These are phyloP conservation scores for Aspergillus phoenicis DNA, from an alignment of 2,329 filamentous ascomycete genomes.

Conservation along the genomic window DNA sequence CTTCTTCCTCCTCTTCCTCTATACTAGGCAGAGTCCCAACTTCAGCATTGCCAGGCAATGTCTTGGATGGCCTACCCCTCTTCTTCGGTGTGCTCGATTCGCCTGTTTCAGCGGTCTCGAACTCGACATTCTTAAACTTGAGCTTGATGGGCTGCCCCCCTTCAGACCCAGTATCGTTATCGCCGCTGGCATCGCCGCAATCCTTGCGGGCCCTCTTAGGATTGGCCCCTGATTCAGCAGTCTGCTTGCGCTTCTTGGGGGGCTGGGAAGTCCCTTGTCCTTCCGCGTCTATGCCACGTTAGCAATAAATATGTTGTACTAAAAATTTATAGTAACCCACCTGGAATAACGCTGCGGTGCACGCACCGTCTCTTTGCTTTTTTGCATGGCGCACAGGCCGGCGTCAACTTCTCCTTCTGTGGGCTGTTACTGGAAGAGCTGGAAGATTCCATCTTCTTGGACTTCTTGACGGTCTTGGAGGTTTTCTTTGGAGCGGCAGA, in stretches of 20 bases:
- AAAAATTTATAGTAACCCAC: neutral
- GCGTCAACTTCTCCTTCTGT: conserved; percentile 1
- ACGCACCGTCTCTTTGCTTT: conserved; percentile 31
- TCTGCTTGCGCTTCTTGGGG: neutral
- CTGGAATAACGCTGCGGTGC: conserved; percentile 19
- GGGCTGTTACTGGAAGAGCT: neutral
- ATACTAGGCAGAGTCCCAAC: conserved; percentile 7
- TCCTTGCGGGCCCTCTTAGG: neutral
- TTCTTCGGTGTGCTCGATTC: neutral
- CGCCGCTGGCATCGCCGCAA: neutral
- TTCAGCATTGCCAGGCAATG: conserved; percentile 1
- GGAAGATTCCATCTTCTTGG: neutral
- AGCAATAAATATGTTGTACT: neutral
- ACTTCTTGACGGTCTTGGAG: no score
- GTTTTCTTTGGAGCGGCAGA: no score
- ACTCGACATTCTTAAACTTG: neutral
- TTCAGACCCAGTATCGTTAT: neutral
- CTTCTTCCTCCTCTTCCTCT: conserved; percentile 21
- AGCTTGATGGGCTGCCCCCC: neutral
- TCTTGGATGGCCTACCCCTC: neutral
- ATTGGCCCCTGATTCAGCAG: neutral
- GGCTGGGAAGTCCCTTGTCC: neutral
- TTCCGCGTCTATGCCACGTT: neutral
- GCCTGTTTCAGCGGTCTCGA: neutral
- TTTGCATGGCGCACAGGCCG: conserved; percentile 28